Evolutionary conservation across 495 filamentous ascomycete genomes (phyloP).

Genomic region (Tuber brumale): DNA sequence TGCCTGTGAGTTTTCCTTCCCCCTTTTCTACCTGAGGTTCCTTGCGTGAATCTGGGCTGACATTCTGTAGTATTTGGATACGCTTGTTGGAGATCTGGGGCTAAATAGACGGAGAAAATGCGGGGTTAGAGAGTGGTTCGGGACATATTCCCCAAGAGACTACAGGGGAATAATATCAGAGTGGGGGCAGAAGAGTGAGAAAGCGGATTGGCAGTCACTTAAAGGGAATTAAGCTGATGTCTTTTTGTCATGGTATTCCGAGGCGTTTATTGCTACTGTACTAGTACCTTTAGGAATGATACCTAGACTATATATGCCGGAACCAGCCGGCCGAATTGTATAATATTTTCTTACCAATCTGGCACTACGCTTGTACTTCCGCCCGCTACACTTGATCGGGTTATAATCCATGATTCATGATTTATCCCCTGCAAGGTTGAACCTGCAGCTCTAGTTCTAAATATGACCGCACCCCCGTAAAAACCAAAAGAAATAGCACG

Average conservation of each 20-base stretch:
- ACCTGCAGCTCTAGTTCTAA: background rate
- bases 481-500: background rate
- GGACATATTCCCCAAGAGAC: conserved; percentile 43
- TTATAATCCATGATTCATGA: background rate
- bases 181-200: conserved; percentile 19
- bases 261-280: background rate
- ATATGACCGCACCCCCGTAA: background rate
- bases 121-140: conserved; percentile 44
- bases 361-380: background rate
- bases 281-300: background rate
- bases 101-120: conserved; percentile 27
- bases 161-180: conserved; percentile 45
- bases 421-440: background rate
- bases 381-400: background rate
- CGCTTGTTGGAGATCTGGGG: conserved; percentile 37
- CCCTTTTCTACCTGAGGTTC: background rate
- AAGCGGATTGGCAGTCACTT: background rate
- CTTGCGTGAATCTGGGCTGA: background rate
- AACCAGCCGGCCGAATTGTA: background rate
- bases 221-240: background rate
- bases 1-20: conserved; percentile 18
- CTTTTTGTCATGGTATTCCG: background rate
- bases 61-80: conserved; percentile 28
- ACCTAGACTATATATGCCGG: background rate
- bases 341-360: background rate